Evolutionary conservation across 2,329 filamentous ascomycete genomes (phyloP).

Genomic region (Alternaria sp.): DNA sequence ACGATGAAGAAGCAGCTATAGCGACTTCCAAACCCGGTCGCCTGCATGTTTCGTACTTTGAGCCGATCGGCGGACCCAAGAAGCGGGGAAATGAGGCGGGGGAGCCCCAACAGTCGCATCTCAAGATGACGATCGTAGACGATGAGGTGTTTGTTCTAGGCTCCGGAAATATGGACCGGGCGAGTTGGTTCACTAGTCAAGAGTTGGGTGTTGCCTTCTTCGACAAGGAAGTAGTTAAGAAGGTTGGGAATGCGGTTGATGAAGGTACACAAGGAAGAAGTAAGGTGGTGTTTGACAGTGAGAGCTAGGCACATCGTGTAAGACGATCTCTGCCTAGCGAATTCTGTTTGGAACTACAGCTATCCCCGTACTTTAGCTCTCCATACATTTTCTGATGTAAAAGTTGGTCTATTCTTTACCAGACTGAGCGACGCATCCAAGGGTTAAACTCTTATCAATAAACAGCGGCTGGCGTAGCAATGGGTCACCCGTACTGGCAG

Average conservation of each 20-base stretch:
- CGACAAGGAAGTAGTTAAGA: constrained; percentile 51
- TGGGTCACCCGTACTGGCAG: no score
- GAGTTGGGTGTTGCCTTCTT: constrained; percentile 74
- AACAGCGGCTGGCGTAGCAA: no score
- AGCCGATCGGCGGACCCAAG: constrained; percentile 43
- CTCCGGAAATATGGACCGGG: constrained; percentile 84
- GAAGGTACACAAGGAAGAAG: constrained; percentile 36
- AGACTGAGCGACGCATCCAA: no score
- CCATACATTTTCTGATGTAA: background rate
- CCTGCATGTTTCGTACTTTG: constrained; percentile 68
- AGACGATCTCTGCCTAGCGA: background rate
- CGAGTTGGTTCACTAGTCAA: constrained; percentile 87
- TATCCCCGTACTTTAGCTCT: background rate
- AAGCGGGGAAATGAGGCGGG: constrained; percentile 37
- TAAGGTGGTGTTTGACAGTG: constrained; percentile 36
- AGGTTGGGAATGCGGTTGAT: constrained; percentile 39
- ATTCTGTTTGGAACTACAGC: background rate
- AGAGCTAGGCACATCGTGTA: background rate
- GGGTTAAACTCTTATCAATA: no score
- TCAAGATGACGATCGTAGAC: constrained; percentile 81
- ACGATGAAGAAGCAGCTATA: constrained; percentile 45
- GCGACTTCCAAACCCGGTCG: constrained; percentile 52
- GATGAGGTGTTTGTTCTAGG: constrained; percentile 72
- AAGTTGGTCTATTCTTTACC: background rate
- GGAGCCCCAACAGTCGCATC: constrained; percentile 76